Base-by-base conservation (phyloP, 768 basidiomycete genomes). In the Tulasnella sp. region DNA sequence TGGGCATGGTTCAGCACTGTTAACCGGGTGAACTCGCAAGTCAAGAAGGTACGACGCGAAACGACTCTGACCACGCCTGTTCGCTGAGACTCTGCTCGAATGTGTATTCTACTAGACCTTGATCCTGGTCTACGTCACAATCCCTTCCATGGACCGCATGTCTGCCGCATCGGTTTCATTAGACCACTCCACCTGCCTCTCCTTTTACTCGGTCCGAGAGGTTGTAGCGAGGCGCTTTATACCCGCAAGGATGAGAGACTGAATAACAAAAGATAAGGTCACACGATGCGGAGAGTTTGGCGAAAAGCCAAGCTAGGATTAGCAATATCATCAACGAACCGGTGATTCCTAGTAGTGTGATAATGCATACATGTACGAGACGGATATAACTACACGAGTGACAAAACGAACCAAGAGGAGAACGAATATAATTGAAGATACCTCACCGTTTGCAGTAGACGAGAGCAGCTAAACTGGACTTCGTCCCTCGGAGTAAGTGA, bases 1-100 rank as follows among this genome's bases (percentile, higher is more conserved):
- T 99, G 97, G 97, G 86, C 92, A 14, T 98, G 95, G 95, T 85
- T 99, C 35, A 94, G 93, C 80, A 99, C 97, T 0, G 86, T 99
- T 74, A 98, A 97, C 78, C 88, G 97, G 41, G 96, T 98, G 14
- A 98, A 96, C 79, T 89, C 93, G 0, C 94, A 97, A 78, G 96
- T 98, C 4, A 94, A 95, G 81, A 99, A 99, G 87, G 96, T 93
- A 26, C 39, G 79, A 72, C 16, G n/a, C 8, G 22, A 17, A 22
- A 39, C 71, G 19, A 22, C 65, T 39, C 69, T 9, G 14, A 41
- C 3, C 11, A 59, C 52, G 22, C 52, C 52, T 59, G 52, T 19
- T 39, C 32, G 75, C 72, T 41, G 17, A 19, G 22, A 19, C 39
- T 36, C 22, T 41, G 26, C 62, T 26, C 32, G 41, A 14, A 64